These are phyloP conservation scores for Trametes punicea DNA, from an alignment of 768 basidiomycete species.

Conservation along the genomic window DNA sequence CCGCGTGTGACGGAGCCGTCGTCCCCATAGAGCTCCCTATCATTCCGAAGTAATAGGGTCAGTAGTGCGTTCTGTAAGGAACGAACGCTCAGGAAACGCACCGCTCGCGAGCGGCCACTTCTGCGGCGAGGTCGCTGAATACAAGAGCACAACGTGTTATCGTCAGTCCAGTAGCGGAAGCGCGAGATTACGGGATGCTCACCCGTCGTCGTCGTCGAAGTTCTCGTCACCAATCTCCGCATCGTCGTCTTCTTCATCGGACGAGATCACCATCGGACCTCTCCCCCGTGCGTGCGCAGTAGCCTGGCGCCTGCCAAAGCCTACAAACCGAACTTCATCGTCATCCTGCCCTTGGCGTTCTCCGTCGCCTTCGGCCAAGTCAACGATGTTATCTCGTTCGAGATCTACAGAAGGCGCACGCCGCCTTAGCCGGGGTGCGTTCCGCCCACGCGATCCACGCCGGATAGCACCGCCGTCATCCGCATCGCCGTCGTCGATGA, in stretches of 20 bases:
- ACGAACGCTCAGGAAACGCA: constrained; percentile 5
- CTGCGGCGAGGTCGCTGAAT: constrained; percentile 20
- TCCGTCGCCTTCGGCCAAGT: constrained; percentile 17
- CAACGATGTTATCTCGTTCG: constrained; percentile 5
- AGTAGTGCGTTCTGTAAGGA: background rate
- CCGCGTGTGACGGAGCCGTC: too few species aligned
- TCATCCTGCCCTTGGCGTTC: constrained; percentile 3
- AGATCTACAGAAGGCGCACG: background rate
- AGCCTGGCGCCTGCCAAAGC: background rate
- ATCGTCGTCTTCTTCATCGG: constrained; percentile 16
- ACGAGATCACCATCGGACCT: constrained; percentile 1
- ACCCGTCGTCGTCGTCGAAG: constrained; percentile 7
- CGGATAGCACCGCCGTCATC: constrained; percentile 7
- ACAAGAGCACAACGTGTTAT: background rate
- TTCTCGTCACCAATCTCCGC: background rate
- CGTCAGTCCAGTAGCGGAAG: background rate
- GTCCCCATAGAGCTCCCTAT: constrained; percentile 28
- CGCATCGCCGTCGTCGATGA: constrained; percentile 52
- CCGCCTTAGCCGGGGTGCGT: background rate
- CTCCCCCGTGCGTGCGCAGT: background rate
- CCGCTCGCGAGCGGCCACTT: constrained; percentile 26
- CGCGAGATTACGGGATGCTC: background rate
- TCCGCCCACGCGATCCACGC: too few species aligned
- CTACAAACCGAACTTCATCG: background rate
- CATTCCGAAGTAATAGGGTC: background rate